Evolutionary conservation across 73 alveolate genomes (phyloP).

Genomic region (Paramecium bursaria): DNA sequence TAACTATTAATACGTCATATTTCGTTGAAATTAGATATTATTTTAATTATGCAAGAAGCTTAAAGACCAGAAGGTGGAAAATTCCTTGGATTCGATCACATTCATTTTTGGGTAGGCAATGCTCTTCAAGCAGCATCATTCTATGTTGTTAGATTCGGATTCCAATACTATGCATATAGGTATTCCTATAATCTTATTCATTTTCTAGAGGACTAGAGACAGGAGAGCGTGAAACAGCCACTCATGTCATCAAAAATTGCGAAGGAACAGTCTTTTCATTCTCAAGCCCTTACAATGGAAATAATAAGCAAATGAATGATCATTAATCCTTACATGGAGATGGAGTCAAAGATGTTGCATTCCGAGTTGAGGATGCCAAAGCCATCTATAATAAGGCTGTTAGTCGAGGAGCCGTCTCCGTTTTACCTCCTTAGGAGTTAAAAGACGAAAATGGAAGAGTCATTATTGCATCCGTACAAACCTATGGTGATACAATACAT

Average conservation of each 20-base stretch:
- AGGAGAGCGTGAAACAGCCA: constrained; percentile 68
- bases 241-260: constrained; percentile 80
- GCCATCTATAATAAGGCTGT: constrained; percentile 87
- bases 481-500: constrained; percentile 92
- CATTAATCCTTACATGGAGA: constrained; percentile 84
- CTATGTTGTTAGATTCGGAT: constrained; percentile 84
- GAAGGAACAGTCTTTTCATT: constrained; percentile 78
- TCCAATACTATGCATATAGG: constrained; percentile 68
- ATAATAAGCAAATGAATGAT: constrained; percentile 74
- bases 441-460: constrained; percentile 84
- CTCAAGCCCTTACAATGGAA: constrained; percentile 80
- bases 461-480: constrained; percentile 81
- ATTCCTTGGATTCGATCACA: constrained; percentile 87
- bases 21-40: too few species aligned
- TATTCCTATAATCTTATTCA: background rate
- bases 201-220: constrained; percentile 65
- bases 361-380: constrained; percentile 83
- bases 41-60: constrained; percentile 33
- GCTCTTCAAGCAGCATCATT: constrained; percentile 91
- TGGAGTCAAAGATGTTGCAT: constrained; percentile 92
- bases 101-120: constrained; percentile 86
- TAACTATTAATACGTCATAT: too few species aligned
- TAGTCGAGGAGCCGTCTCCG: constrained; percentile 83
- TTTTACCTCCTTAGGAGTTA: constrained; percentile 81
- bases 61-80: constrained; percentile 83